Evolutionary conservation across 2,329 filamentous ascomycete genomes (phyloP).

Genomic region (Penicillium expansum): DNA sequence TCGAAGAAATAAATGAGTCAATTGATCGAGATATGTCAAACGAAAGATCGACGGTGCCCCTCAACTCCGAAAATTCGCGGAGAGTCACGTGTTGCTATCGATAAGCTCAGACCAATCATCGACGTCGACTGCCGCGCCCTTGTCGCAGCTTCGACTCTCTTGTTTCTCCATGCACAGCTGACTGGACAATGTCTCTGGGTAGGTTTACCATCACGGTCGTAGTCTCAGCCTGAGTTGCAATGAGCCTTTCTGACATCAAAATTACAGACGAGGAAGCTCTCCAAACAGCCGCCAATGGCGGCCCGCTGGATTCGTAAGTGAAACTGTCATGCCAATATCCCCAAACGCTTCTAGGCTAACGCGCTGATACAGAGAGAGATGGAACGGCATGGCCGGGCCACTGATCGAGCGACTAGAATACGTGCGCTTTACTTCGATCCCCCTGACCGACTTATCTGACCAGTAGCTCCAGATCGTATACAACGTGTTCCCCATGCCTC

Average conservation of each 20-base stretch:
- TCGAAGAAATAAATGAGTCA: slow-evolving; percentile 4
- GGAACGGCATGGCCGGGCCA: slow-evolving; percentile 64
- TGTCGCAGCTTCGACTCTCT: slow-evolving; percentile 16
- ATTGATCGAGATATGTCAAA: slow-evolving; percentile 1
- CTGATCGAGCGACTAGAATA: slow-evolving; percentile 68
- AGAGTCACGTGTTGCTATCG: slow-evolving; percentile 22
- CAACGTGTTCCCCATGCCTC: slow-evolving; percentile 71
- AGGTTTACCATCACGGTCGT: slow-evolving; percentile 11
- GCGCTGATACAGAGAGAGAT: slow-evolving; percentile 56
- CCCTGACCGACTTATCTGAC: slow-evolving; percentile 5
- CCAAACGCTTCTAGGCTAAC: slow-evolving; percentile 32
- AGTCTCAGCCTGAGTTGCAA: not conserved
- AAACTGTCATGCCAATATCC: not conserved
- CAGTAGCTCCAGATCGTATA: slow-evolving; percentile 62
- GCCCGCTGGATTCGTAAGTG: slow-evolving; percentile 57
- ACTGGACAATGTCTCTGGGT: slow-evolving; percentile 35
- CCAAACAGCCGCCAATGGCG: slow-evolving; percentile 56
- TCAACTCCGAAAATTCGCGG: slow-evolving; percentile 26
- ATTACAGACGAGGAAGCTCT: slow-evolving; percentile 52
- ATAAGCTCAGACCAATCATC: slow-evolving; percentile 24
- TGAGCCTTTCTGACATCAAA: slow-evolving; percentile 5
- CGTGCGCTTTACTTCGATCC: slow-evolving; percentile 37
- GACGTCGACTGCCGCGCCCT: slow-evolving; percentile 6
- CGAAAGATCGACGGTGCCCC: slow-evolving; percentile 21
- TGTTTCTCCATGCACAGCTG: slow-evolving; percentile 14